Base-by-base conservation (phyloP, 1,284 basidiomycete species). In the Sutorius eximius region DNA sequence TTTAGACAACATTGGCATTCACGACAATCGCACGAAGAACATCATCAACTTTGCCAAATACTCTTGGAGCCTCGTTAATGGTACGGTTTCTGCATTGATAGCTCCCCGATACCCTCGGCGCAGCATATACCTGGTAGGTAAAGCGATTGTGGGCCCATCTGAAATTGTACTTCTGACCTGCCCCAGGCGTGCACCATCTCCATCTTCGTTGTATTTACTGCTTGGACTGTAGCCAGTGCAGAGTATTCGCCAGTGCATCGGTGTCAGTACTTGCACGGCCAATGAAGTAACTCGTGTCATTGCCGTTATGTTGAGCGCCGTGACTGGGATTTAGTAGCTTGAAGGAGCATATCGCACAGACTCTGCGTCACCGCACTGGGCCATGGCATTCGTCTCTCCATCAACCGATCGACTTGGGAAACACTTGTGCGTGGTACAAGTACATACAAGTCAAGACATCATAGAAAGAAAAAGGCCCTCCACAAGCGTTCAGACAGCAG, bases 1-100 rank as follows among this genome's bases (percentile, higher is more conserved):
- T 30, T 45, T 64, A 6, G 61, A 64, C 20, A 60, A 10, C 9
- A 64, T 64, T 15, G 63, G 63, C 0, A 52, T 65, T 30, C 56
- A 56, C 33, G 55, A 64, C 38, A 45, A 68, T 34, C 43, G 33
- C 18, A 68, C 55, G 1, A 67, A 67, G 34, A 54, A 64, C 8
- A 42, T 51, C 16, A 36, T 66, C 18, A 68, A 52, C 5, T 15
- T 64, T 16, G 33, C 45, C n/a, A 62, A 18, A 13, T 18, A 5
- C 33, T 46, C 30, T 11, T 68, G 66, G 63, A 30, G 49, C 18
- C 20, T 60, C 5, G 13, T 60, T 5, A 62, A 43, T 13, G 34
- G 30, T 30, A 33, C n/a, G 12, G 5, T 48, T 12, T 1, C 38
- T 20, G 54, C 66, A 3, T 45, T 68, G 2, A 48, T 52, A 12